A percentile compares a stretch with the other conserved stretches of the same genome.
Conservation (phyloP, 2,329 filamentous ascomycete species). For the Paramyrothecium roridum region DNA sequence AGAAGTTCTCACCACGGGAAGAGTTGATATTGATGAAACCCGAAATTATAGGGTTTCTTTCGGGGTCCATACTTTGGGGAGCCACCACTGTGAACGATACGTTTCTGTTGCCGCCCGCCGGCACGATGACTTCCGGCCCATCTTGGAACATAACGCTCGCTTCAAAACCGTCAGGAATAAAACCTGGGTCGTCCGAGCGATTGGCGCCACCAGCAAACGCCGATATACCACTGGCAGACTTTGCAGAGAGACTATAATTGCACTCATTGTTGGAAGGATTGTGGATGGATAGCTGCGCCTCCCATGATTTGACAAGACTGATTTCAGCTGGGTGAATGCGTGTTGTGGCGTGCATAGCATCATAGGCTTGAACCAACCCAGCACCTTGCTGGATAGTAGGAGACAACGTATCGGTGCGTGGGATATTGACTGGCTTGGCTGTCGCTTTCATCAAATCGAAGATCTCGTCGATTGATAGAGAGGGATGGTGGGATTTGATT, state of each 20-base stretch:
- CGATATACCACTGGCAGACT: background rate
- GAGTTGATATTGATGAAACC: background rate
- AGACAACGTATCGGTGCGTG: background rate
- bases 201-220: background rate
- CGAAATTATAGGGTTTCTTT: background rate
- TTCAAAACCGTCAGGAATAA: background rate
- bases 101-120: background rate
- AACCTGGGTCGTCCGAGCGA: background rate
- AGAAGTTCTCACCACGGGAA: background rate
- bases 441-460: background rate
- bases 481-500: background rate
- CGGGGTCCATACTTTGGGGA: background rate
- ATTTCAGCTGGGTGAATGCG: background rate
- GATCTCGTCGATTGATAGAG: background rate
- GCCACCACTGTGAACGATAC: background rate
- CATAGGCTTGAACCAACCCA: conserved; percentile 6
- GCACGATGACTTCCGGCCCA: background rate
- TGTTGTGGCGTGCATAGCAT: conserved; percentile 3
- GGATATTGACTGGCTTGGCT: background rate
- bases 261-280: background rate
- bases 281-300: background rate
- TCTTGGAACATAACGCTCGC: background rate
- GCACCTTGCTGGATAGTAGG: conserved; percentile 8
- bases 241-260: background rate
- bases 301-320: background rate